A percentile compares a stretch with the other conserved stretches of the same genome.
Evolutionary conservation across 495 filamentous ascomycete genomes (phyloP).

Genomic region (Podospora didyma): DNA sequence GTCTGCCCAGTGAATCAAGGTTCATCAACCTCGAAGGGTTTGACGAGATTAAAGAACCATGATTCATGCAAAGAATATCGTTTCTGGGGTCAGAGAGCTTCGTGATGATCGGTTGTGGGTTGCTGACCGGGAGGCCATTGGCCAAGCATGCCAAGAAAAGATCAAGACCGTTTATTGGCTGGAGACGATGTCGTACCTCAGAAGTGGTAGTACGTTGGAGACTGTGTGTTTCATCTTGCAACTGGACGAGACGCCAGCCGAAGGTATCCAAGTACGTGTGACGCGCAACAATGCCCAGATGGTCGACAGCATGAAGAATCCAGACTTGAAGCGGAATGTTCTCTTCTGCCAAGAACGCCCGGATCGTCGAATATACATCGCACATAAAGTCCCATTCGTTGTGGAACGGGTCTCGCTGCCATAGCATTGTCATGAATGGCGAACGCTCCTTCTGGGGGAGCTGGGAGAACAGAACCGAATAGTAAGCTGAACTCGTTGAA

Average conservation of each 20-base stretch:
- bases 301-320: slow-evolving; percentile 19
- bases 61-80: slow-evolving; percentile 21
- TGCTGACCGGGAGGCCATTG: slow-evolving; percentile 18
- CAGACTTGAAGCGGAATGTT: slow-evolving; percentile 19
- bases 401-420: slow-evolving; percentile 21
- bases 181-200: neutral
- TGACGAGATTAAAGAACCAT: too few species aligned
- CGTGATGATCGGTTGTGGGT: slow-evolving; percentile 16
- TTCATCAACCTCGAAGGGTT: too few species aligned
- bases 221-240: slow-evolving; percentile 15
- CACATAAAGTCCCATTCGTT: slow-evolving; percentile 29
- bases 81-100: slow-evolving; percentile 16
- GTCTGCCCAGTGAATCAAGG: too few species aligned
- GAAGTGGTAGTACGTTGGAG: slow-evolving; percentile 9
- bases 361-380: slow-evolving; percentile 22
- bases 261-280: slow-evolving; percentile 19
- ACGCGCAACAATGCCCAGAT: slow-evolving; percentile 18
- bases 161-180: slow-evolving; percentile 22
- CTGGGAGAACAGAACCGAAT: slow-evolving; percentile 14
- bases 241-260: slow-evolving; percentile 18
- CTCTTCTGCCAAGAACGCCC: slow-evolving; percentile 14
- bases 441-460: slow-evolving; percentile 16
- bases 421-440: slow-evolving; percentile 20
- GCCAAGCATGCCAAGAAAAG: slow-evolving; percentile 21
- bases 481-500: slow-evolving; percentile 5